Percentiles rank a stretch among this genome's conserved stretches.
Evolutionary conservation across 139 green algal species (phyloP).

Genomic region (Dunaliella sp.): DNA sequence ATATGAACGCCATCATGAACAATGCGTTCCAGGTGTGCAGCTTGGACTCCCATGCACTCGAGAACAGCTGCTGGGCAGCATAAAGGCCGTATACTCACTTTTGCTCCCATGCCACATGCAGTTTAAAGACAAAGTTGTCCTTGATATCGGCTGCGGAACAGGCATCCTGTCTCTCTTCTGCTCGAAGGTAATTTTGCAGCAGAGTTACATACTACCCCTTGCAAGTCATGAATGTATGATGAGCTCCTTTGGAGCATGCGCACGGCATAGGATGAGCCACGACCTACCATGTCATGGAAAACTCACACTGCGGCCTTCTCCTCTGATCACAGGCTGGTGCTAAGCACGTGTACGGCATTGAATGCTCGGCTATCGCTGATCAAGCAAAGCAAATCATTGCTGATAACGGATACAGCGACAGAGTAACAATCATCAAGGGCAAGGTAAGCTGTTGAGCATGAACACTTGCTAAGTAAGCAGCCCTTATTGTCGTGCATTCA

Average conservation of each 20-base stretch:
- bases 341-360: constrained; percentile 87
- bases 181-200: constrained; percentile 83
- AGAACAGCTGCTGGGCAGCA: background rate
- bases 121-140: constrained; percentile 74
- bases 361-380: constrained; percentile 85
- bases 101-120: constrained; percentile 23
- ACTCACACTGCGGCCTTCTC: too few species aligned
- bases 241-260: too few species aligned
- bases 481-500: background rate
- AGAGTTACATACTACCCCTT: too few species aligned
- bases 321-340: constrained; percentile 73
- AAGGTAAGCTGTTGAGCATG: constrained; percentile 61
- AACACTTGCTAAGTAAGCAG: background rate
- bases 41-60: background rate
- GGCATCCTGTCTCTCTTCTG: constrained; percentile 93
- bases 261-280: too few species aligned
- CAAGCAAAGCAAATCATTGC: constrained; percentile 78
- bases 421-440: constrained; percentile 81
- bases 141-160: constrained; percentile 95
- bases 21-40: constrained; percentile 52
- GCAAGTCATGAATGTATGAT: too few species aligned
- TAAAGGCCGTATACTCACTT: background rate
- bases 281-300: too few species aligned
- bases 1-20: constrained; percentile 81
- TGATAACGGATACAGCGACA: constrained; percentile 73